Conservation (phyloP, 108 stramenopile genomes). For the Mediolabrus comicus region DNA sequence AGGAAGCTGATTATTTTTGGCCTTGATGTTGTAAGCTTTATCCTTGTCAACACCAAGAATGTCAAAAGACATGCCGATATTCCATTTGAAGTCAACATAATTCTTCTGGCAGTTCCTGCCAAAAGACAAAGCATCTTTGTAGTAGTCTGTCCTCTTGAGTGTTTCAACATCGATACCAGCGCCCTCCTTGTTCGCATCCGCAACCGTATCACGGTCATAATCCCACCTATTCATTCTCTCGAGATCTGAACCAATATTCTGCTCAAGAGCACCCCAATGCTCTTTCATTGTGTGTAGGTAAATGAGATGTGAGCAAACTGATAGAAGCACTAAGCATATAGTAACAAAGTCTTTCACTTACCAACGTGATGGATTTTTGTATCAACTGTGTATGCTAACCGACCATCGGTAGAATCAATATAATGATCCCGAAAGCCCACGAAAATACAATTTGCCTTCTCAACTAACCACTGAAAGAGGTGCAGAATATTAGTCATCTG, state of each 20-base stretch:
- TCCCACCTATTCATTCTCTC: no score
- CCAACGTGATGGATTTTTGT: constrained; percentile 10
- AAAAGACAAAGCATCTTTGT: background rate
- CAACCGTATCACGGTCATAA: background rate
- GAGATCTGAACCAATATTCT: background rate
- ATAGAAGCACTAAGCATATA: no score
- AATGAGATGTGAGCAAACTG: no score
- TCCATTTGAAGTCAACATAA: constrained; percentile 6
- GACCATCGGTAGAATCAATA: background rate
- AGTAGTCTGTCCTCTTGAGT: background rate
- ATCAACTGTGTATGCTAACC: constrained; percentile 11
- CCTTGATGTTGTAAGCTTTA: constrained; percentile 12
- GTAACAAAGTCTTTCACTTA: no score
- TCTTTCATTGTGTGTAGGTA: no score
- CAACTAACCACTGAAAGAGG: constrained; percentile 12
- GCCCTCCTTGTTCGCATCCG: background rate
- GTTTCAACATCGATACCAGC: background rate
- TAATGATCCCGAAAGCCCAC: constrained; percentile 11
- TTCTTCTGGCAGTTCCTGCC: constrained; percentile 13
- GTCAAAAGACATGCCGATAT: background rate
- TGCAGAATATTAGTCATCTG: no score
- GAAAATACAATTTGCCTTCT: constrained; percentile 13
- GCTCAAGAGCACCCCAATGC: background rate
- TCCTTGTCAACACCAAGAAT: background rate
- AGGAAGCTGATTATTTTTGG: constrained; percentile 1